Base-by-base conservation (phyloP, 1,284 basidiomycete species). In the Tylopilus sp. region DNA sequence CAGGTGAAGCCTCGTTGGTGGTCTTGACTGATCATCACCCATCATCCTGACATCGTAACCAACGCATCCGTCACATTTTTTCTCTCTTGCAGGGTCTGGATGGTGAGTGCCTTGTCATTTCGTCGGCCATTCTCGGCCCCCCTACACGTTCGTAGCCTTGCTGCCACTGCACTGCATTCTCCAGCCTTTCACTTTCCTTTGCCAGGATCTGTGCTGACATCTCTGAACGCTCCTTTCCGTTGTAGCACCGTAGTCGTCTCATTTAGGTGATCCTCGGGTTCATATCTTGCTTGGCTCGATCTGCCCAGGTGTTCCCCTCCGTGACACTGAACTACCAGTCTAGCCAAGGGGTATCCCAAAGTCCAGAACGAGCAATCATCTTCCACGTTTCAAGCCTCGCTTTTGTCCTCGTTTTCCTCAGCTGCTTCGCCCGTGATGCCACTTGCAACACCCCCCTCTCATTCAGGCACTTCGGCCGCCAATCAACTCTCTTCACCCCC, bases 401-500 rank as follows among this genome's bases (percentile, higher is more conserved):
- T 70, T 53, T 68, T 70, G 30, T 71, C 75, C 64, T 74, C 73
- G 55, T 69, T 74, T 57, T 64, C 69, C 52, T 70, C 71, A 55
- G 64, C 66, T 50, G 65, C 64, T 52, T 68, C 73, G 51, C 67
- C 71, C 52, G 69, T 67, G 56, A 66, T 68, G 60, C 59, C 63
- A 54, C 70, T 67, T 64, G 68, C 67, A 59, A 65, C 67, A 47
- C 59, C 65, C 44, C 59, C 65, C 44, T 67, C 69, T 49, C 69
- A 65, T 63, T 73, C 71, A 59, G 72, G 72, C 68, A 67, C 70
- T 61, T 57, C 58, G 53, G 53, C 64, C 48, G 64, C 68, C 61
- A 75, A 77, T 77, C 74, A 70, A 53, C 65, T 66, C 48, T 47
- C 64, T 56, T 61, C 67, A 47, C 53, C 63, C 47, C 51, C 61